phyloP scores from a whole-genome alignment of 345 rosid species.

The Punica granatum region DNA sequence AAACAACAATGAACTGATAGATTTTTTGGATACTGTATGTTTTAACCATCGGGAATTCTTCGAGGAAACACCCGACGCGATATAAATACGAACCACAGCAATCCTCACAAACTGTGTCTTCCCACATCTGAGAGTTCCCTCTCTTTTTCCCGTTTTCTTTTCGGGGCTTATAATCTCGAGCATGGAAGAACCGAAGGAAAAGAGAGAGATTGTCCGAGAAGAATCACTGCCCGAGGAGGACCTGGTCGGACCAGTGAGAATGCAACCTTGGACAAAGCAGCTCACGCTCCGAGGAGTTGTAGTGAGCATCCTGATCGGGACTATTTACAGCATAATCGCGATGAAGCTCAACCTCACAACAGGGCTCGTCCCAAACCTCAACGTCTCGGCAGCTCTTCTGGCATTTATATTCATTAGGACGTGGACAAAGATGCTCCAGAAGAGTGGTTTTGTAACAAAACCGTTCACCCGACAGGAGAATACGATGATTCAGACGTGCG shows the following conservation, averaged over 20 bases:
- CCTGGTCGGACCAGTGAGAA: neutral
- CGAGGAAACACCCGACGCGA: no score
- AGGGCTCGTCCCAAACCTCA: slow-evolving; percentile 66
- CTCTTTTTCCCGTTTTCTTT: neutral
- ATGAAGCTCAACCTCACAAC: slow-evolving; percentile 86
- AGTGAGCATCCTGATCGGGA: slow-evolving; percentile 69
- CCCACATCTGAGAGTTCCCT: no score
- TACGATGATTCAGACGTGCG: slow-evolving; percentile 92
- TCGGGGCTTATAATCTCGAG: neutral
- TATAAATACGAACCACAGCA: neutral
- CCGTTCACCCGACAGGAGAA: slow-evolving; percentile 94
- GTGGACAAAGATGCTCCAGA: slow-evolving; percentile 71
- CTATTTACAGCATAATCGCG: slow-evolving; percentile 69
- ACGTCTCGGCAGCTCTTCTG: slow-evolving; percentile 83
- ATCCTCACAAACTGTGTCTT: no score
- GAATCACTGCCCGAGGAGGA: neutral
- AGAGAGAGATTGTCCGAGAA: slow-evolving; percentile 9
- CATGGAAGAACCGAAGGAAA: slow-evolving; percentile 5
- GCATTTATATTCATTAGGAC: slow-evolving; percentile 69
- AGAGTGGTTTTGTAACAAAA: slow-evolving; percentile 48
- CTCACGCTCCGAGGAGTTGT: slow-evolving; percentile 62
- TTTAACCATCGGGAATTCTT: no score
- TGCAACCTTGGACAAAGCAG: slow-evolving; percentile 68
- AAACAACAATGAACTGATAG: no score
- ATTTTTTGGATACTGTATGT: no score